Percentiles rank a stretch among this genome's conserved stretches.
These are phyloP conservation scores for Trichoderma afroharzianum DNA, from an alignment of 2,329 filamentous ascomycete genomes.

Conservation along the genomic window DNA sequence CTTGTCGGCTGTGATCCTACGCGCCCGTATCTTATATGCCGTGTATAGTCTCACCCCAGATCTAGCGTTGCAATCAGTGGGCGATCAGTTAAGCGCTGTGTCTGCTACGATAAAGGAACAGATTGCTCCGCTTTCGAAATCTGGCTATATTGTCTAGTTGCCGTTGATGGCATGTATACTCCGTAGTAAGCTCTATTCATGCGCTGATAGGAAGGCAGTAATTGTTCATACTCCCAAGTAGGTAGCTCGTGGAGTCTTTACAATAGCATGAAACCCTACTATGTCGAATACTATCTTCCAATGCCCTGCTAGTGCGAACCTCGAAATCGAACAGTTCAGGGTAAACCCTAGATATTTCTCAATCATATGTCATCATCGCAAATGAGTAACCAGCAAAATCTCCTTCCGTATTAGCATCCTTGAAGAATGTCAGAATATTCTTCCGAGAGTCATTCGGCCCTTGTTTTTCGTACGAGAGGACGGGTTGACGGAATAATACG, in stretches of 20 bases:
- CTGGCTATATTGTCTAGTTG: not conserved
- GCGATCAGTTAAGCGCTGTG: not conserved
- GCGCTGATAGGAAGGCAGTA: not conserved
- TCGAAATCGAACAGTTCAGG: not conserved
- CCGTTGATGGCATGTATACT: not conserved
- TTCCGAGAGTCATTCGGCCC: not conserved
- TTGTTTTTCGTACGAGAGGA: not conserved
- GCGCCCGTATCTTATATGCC: not conserved
- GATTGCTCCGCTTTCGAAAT: not conserved
- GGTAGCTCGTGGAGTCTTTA: not conserved
- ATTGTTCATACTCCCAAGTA: not conserved
- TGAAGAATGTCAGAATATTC: not conserved
- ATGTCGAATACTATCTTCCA: not conserved
- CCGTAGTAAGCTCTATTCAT: not conserved
- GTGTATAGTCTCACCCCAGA: not conserved
- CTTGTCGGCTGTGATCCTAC: not conserved
- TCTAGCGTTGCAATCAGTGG: not conserved
- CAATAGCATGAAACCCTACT: not conserved
- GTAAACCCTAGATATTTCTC: not conserved
- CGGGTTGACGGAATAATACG: not conserved
- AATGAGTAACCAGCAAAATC: not conserved
- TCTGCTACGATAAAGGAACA: not conserved
- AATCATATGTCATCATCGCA: not conserved
- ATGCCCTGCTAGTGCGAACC: not conserved
- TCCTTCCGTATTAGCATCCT: not conserved